A percentile compares a stretch with the other conserved stretches of the same genome.
Conservation (phyloP, 2,329 filamentous ascomycete genomes). For the Macrophomina phaseolina region DNA sequence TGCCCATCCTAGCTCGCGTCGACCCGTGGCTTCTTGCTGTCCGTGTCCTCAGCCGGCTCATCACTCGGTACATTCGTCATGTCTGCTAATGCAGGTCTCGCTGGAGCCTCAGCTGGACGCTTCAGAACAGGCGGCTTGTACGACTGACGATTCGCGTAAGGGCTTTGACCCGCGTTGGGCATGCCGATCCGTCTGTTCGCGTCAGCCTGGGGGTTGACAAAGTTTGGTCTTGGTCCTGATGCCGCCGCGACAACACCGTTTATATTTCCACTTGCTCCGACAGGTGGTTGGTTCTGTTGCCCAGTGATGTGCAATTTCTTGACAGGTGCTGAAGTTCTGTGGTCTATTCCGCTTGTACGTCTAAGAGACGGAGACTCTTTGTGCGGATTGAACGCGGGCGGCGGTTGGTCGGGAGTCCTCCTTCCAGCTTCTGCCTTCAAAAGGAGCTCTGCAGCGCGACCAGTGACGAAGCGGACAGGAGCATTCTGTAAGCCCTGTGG, state of each 20-base stretch:
- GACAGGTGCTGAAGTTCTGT: conserved; percentile 76
- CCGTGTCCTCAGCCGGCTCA: conserved; percentile 43
- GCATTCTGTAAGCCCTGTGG: conserved; percentile 35
- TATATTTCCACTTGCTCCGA: conserved; percentile 3
- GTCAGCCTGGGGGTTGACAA: conserved; percentile 56
- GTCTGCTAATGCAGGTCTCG: conserved; percentile 48
- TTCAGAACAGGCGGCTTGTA: conserved; percentile 52
- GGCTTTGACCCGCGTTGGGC: conserved; percentile 51
- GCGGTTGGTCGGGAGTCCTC: conserved; percentile 38
- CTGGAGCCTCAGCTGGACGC: conserved; percentile 30
- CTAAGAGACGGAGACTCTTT: conserved; percentile 74
- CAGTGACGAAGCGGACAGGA: conserved; percentile 54
- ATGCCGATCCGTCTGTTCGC: conserved; percentile 55
- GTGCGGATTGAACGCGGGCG: conserved; percentile 54
- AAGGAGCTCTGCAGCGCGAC: conserved; percentile 50
- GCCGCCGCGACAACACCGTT: not conserved
- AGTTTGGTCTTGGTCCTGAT: conserved; percentile 43
- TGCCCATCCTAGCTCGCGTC: conserved; percentile 30
- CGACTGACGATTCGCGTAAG: conserved; percentile 49
- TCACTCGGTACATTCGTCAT: conserved; percentile 51
- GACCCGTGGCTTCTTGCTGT: conserved; percentile 21
- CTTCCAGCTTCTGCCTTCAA: conserved; percentile 38
- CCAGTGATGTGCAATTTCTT: conserved; percentile 25
- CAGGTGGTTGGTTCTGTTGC: not conserved
- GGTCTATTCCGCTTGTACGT: conserved; percentile 87